Evolutionary conservation across 2,329 filamentous ascomycete genomes (phyloP), one percentile per base, ranked within the genome.

Genomic region (Conoideocrella luteorostrata): DNA sequence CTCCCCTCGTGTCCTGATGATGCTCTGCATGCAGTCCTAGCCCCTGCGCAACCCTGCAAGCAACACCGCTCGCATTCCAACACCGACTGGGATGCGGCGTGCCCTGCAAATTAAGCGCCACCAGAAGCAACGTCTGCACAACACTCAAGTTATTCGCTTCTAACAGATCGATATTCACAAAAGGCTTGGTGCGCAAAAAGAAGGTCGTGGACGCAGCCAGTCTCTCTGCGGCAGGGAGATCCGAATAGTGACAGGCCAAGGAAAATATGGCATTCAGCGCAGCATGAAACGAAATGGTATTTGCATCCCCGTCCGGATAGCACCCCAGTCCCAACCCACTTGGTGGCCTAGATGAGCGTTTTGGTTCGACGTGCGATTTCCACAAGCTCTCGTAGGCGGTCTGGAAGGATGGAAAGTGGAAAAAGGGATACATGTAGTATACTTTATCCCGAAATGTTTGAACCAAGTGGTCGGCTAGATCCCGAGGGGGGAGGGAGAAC

Each of bases 381-480:
- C 67, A 71, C 1, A 72, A 51, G 15, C 22, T 62, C 24, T 62
- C 51, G 37, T 70, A 70, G 1, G 63, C 64, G 15, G 50, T 47
- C 41, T 66, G 54, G 38, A 73, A 72, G n/a, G 59, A 60, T 0
- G 58, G 56, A 4, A 62, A 57, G 50, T 71, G 62, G 41, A 72
- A 65, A 44, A 70, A 65, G 0, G 70, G 69, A 41, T 70, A 71
- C 9, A 71, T 53, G 48, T 62, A 68, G 46, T 64, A 65, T 1
- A 71, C 55, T 7, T 58, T 50, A 12, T 64, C 52, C 48, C 61
- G 70, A 41, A 64, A 72, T 13, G 58, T 56, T 4, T 59, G 48
- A 3, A 71, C 32, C 2, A 71, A 55, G 29, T 68, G 61, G 47
- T 72, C 67, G 28, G 66, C 65, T 6, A 71, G 45, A 3, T 56